Conservation (phyloP, 495 filamentous ascomycete species). For the Platismatia glauca region DNA sequence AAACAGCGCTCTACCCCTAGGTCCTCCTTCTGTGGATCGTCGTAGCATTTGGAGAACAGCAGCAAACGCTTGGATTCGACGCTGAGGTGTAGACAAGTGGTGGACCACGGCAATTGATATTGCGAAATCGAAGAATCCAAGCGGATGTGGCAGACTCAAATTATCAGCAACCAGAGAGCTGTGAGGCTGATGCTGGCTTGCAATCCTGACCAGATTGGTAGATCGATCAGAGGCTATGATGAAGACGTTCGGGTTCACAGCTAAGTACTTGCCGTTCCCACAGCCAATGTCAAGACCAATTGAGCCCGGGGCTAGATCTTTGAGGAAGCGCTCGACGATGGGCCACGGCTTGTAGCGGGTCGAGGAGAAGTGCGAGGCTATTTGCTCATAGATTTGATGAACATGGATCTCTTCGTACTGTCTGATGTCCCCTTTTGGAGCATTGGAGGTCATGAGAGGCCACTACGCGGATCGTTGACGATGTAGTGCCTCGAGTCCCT, state of each 20-base stretch:
- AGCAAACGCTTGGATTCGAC: conserved; percentile 64
- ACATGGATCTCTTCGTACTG: conserved; percentile 78
- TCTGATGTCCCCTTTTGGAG: neutral
- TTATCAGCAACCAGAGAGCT: conserved; percentile 63
- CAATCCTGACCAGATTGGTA: conserved; percentile 65
- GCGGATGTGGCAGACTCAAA: conserved; percentile 59
- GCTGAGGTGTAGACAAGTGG: conserved; percentile 75
- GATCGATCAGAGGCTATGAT: conserved; percentile 85
- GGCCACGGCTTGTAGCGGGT: conserved; percentile 99
- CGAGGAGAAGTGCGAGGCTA: conserved; percentile 87
- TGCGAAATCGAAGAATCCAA: conserved; percentile 72
- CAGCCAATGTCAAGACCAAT: conserved; percentile 83
- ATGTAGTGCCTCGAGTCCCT: neutral
- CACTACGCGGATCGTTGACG: neutral
- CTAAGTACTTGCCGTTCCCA: conserved; percentile 93
- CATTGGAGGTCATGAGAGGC: conserved; percentile 1
- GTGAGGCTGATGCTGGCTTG: conserved; percentile 52
- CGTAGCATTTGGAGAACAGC: conserved; percentile 62
- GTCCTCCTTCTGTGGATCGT: conserved; percentile 15
- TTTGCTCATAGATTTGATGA: conserved; percentile 88
- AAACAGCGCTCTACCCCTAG: conserved; percentile 54
- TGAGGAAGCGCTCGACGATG: conserved; percentile 73
- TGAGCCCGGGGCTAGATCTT: conserved; percentile 55
- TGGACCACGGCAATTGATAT: conserved; percentile 94
- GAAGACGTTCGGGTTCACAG: conserved; percentile 67